Evolutionary conservation across 768 basidiomycete species (phyloP), one percentile per base, ranked within the genome.

Genomic region (Harrya chromipes): DNA sequence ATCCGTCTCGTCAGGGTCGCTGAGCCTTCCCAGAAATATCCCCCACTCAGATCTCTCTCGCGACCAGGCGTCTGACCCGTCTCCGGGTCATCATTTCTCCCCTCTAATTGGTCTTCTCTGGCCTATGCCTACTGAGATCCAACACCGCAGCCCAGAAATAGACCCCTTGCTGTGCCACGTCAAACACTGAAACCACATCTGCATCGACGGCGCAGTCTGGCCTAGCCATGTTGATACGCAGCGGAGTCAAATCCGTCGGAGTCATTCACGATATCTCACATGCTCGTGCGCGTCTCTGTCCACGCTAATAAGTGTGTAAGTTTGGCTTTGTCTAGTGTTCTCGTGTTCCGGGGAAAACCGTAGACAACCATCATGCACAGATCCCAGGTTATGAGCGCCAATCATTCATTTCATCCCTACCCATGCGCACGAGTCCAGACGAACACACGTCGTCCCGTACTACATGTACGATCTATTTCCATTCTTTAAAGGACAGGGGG

Each of bases 1-100:
- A 62, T 59, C 55, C 6, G 52, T 49, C 39, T 40, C 24, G 20
- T 52, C 57, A 49, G 49, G 57, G 49, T 31, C 40, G 33, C 14
- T 33, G 33, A 17, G 21, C 9, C 36, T 47, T n/a, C 11, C 52
- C 55, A 55, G 43, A 56, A 59, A 49, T 49, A 36, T 27, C 23
- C 24, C 37, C 7, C 24, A 26, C 40, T 47, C n/a, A n/a, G 31
- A 38, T 31, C 26, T 43, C 19, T 46, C 34, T 29, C 17, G 29
- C 3, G 29, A 4, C 13, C 33, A 27, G 27, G 27, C 27, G 33
- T 33, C 33, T 33, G 2, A 33, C 33, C 1, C 5, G 13, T 33
- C 33, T 6, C 14, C 33, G 33, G 33, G 4, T 33, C 13, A 14
- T 33, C 24, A 27, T 17, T 26, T 36, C 26, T 34, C 14, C 31